phyloP scores from a whole-genome alignment of 495 filamentous ascomycete genomes.

The Neurospora pannonica region DNA sequence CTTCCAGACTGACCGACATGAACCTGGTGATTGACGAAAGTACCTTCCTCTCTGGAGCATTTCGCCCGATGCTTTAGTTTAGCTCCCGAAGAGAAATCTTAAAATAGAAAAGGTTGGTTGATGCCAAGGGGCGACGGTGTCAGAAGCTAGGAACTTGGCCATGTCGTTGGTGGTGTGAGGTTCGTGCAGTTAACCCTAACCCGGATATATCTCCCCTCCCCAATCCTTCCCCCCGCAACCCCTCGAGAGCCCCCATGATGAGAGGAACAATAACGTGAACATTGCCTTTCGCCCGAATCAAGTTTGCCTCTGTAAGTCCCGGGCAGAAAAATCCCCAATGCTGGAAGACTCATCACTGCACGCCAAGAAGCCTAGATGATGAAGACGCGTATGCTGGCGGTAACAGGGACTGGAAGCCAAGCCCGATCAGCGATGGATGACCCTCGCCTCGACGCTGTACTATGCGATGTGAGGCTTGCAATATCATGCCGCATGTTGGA shows the following conservation, averaged over 20 bases:
- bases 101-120: background rate
- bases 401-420: background rate
- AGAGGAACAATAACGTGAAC: too few species aligned
- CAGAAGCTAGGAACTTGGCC: background rate
- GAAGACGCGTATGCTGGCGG: background rate
- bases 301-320: background rate
- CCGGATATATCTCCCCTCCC: background rate
- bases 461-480: background rate
- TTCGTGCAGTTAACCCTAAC: background rate
- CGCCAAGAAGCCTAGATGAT: background rate
- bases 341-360: background rate
- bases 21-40: background rate
- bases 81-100: background rate
- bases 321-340: background rate
- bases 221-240: background rate
- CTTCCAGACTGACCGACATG: background rate
- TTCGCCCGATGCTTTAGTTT: background rate
- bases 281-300: background rate
- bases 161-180: background rate
- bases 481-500: background rate
- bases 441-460: background rate
- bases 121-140: background rate
- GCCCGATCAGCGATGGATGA: background rate
- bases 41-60: background rate
- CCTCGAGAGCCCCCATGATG: too few species aligned